Percentiles rank a stretch among this genome's conserved stretches.
Evolutionary conservation across 1,284 basidiomycete species (phyloP).

Genomic region (Sporisorium sorghi): DNA sequence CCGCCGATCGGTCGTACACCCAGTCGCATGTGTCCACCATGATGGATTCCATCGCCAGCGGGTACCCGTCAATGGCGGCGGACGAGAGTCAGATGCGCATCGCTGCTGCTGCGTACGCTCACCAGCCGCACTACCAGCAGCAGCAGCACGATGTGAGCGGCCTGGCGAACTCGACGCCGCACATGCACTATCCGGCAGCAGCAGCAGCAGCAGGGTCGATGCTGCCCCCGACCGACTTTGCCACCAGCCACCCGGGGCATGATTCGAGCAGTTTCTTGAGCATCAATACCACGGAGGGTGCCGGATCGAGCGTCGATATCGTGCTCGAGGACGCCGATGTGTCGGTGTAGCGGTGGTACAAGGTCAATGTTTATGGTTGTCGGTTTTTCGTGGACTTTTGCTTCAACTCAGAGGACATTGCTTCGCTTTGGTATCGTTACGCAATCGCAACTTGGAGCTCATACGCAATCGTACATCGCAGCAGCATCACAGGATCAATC

Average conservation of each 20-base stretch:
- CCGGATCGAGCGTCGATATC: constrained; percentile 14
- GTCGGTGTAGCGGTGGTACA: neutral
- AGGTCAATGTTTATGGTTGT: too few species aligned
- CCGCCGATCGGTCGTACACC: constrained; percentile 8
- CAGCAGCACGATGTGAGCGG: constrained; percentile 15
- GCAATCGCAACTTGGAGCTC: too few species aligned
- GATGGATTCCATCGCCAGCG: neutral
- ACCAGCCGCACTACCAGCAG: neutral
- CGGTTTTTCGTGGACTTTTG: too few species aligned
- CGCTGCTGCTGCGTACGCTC: neutral
- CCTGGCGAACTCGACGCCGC: constrained; percentile 12
- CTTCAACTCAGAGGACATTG: too few species aligned
- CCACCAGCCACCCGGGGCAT: constrained; percentile 16
- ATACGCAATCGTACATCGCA: too few species aligned
- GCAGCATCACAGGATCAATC: too few species aligned
- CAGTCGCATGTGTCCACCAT: constrained; percentile 28
- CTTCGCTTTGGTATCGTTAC: too few species aligned
- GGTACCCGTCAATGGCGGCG: neutral
- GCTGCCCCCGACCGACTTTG: constrained; percentile 30
- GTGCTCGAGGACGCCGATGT: constrained; percentile 32
- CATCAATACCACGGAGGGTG: constrained; percentile 10
- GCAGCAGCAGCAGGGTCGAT: constrained; percentile 2
- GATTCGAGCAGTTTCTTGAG: constrained; percentile 28
- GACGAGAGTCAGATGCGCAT: neutral
- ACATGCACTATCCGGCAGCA: too few species aligned